phyloP scores from a whole-genome alignment of 805 yeast species.

The Kazachstania psychrophila region DNA sequence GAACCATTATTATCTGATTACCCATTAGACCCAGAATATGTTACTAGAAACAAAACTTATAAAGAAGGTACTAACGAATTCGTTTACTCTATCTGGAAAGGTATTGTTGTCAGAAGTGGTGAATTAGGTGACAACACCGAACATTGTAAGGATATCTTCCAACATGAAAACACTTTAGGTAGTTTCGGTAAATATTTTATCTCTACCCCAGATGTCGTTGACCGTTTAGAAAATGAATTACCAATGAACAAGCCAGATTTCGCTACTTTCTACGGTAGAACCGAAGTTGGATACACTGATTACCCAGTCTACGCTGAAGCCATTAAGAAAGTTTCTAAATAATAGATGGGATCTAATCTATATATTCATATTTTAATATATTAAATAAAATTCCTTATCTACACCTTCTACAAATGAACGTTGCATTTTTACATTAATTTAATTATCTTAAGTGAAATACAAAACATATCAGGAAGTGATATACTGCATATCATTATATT shows the following conservation, averaged over 20 bases:
- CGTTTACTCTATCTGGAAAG: constrained; percentile 35
- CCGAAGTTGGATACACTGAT: constrained; percentile 24
- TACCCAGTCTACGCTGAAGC: constrained; percentile 15
- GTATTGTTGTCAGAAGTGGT: constrained; percentile 35
- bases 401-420: no score
- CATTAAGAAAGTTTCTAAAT: constrained; percentile 6
- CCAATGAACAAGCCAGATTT: constrained; percentile 38
- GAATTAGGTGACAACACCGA: constrained; percentile 21
- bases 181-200: constrained; percentile 33
- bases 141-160: constrained; percentile 22
- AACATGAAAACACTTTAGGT: constrained; percentile 36
- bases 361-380: no score
- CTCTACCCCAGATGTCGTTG: constrained; percentile 33
- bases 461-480: no score
- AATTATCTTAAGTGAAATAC: no score
- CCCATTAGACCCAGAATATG: constrained; percentile 15
- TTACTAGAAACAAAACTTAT: constrained; percentile 9
- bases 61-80: constrained; percentile 29
- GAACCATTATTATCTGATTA: constrained; percentile 35
- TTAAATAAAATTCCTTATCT: no score
- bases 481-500: no score
- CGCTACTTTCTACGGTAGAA: constrained; percentile 39
- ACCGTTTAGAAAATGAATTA: constrained; percentile 33
- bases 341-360: no score
- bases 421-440: no score